These are phyloP conservation scores for Nemania bipapillata DNA, from an alignment of 2,329 filamentous ascomycete genomes.

Conservation along the genomic window DNA sequence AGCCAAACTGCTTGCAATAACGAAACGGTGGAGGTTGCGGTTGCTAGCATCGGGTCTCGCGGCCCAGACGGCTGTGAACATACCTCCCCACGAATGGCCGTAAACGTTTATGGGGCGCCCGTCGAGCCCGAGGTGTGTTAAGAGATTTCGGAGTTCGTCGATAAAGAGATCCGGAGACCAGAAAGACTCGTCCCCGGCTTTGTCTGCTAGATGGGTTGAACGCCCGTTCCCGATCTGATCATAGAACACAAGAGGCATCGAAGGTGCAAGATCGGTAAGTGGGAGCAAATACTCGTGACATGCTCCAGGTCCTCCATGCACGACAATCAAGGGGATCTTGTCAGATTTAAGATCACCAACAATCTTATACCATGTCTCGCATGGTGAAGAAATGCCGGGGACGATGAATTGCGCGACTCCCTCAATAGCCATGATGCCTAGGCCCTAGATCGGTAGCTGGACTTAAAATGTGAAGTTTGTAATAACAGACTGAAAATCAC, in stretches of 20 bases:
- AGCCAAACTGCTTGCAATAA: slow-evolving; percentile 49
- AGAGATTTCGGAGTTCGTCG: slow-evolving; percentile 39
- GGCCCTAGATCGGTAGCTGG: no score
- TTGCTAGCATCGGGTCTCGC: slow-evolving; percentile 35
- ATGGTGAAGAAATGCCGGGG: not conserved
- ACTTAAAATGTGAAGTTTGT: no score
- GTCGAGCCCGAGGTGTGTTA: slow-evolving; percentile 55
- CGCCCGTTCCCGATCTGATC: slow-evolving; percentile 41
- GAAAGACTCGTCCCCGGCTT: slow-evolving; percentile 33
- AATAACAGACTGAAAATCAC: no score
- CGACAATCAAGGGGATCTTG: not conserved
- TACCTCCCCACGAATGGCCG: slow-evolving; percentile 64
- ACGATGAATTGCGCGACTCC: not conserved
- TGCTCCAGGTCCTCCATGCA: slow-evolving; percentile 16
- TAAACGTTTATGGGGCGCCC: slow-evolving; percentile 54
- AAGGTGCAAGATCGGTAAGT: slow-evolving; percentile 23
- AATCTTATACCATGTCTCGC: slow-evolving; percentile 23
- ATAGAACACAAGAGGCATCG: slow-evolving; percentile 21
- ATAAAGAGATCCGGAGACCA: slow-evolving; percentile 37
- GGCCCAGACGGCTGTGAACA: slow-evolving; percentile 60
- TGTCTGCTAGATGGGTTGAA: slow-evolving; percentile 39
- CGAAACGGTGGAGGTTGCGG: slow-evolving; percentile 45
- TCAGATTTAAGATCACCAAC: slow-evolving; percentile 5
- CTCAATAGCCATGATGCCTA: not conserved
- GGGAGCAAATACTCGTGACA: slow-evolving; percentile 38